A percentile compares a stretch with the other conserved stretches of the same genome.
These are phyloP conservation scores for Diophrys sp. DNA, from an alignment of 73 alveolate genomes.

Conservation along the genomic window DNA sequence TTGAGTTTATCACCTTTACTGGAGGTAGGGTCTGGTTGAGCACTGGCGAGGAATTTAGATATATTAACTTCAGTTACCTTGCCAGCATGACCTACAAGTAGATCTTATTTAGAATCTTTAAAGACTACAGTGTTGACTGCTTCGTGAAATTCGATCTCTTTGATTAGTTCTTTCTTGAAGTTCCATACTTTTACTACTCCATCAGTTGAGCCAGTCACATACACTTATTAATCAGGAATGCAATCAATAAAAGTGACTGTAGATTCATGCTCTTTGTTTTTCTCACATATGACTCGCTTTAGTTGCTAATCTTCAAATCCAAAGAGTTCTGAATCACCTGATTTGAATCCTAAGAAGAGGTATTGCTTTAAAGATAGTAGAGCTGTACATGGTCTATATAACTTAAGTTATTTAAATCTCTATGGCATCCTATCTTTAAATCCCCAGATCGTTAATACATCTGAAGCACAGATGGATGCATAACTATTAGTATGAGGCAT, in stretches of 20 bases:
- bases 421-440: conserved; percentile 16
- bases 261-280: conserved; percentile 46
- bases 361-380: not conserved
- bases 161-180: conserved; percentile 35
- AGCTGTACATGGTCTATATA: conserved; percentile 16
- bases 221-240: conserved; percentile 8
- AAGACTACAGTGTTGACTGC: conserved; percentile 37
- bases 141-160: conserved; percentile 53
- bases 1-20: not conserved
- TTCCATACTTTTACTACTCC: conserved; percentile 55
- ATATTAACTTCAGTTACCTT: conserved; percentile 15
- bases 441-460: conserved; percentile 34
- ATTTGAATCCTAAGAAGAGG: conserved; percentile 26
- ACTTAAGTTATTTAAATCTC: conserved; percentile 3
- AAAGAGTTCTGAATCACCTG: conserved; percentile 55
- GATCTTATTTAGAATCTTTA: conserved; percentile 22
- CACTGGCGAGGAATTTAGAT: not conserved
- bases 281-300: conserved; percentile 23
- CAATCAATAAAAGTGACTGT: conserved; percentile 16
- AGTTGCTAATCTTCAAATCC: conserved; percentile 30
- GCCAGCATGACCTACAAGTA: conserved; percentile 47
- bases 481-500: conserved; percentile 17
- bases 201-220: conserved; percentile 42
- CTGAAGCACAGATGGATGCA: conserved; percentile 5
- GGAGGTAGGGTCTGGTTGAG: no score